phyloP scores from a whole-genome alignment of 495 filamentous ascomycete species.

The Aspergillus funiculosus region DNA sequence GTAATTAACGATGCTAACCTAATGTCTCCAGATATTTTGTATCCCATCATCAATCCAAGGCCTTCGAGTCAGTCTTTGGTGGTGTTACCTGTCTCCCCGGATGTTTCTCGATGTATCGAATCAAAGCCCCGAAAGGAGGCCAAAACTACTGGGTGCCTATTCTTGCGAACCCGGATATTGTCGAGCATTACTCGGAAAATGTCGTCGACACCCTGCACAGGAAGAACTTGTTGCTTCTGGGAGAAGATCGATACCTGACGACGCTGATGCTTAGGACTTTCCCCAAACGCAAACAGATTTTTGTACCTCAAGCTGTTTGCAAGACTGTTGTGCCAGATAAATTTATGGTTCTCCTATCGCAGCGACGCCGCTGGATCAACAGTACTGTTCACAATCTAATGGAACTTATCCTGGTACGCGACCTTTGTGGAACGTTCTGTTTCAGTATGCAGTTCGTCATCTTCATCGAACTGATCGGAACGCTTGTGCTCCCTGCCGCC shows the following conservation, averaged over 20 bases:
- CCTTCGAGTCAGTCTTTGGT: slow-evolving; percentile 97
- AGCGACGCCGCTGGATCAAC: slow-evolving; percentile 98
- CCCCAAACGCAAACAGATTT: slow-evolving; percentile 98
- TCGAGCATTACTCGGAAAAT: slow-evolving; percentile 99
- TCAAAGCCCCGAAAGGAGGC: slow-evolving; percentile 97
- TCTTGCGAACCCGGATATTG: slow-evolving; percentile 94
- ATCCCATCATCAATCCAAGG: slow-evolving; percentile 92
- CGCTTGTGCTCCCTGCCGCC: slow-evolving; percentile 88
- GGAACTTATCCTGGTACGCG: slow-evolving; percentile 91
- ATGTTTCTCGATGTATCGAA: slow-evolving; percentile 99
- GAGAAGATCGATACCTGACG: slow-evolving; percentile 94
- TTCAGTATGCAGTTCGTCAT: slow-evolving; percentile 99
- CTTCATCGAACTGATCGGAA: slow-evolving; percentile 92
- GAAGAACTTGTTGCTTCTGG: slow-evolving; percentile 93
- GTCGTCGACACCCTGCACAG: slow-evolving; percentile 98
- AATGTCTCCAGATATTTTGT: slow-evolving; percentile 70
- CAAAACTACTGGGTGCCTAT: slow-evolving; percentile 99
- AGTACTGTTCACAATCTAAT: slow-evolving; percentile 98
- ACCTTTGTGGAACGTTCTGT: slow-evolving; percentile 98
- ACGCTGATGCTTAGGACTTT: slow-evolving; percentile 98
- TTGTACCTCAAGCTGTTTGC: slow-evolving; percentile 96
- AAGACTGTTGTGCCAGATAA: slow-evolving; percentile 94
- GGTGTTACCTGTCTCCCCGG: slow-evolving; percentile 98
- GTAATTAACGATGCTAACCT: slow-evolving; percentile 2
- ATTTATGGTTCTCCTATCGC: slow-evolving; percentile 87